Conservation (phyloP, 2,329 filamentous ascomycete genomes). For the Hymenoscyphus salicellus region DNA sequence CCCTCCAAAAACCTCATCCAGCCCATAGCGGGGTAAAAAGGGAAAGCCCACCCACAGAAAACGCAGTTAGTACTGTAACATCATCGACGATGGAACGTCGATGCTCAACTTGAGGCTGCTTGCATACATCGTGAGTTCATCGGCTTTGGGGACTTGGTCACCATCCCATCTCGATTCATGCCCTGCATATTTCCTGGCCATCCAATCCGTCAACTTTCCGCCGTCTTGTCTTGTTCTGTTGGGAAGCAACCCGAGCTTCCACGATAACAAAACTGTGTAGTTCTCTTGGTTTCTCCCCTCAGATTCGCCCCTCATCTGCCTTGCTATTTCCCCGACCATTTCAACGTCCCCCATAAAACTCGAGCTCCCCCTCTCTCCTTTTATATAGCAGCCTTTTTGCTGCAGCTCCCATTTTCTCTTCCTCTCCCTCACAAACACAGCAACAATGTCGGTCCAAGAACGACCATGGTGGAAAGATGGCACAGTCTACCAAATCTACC, state of each 20-base stretch:
- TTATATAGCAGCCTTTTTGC: background rate
- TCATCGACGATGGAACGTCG: background rate
- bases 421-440: background rate
- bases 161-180: background rate
- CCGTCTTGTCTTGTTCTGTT: background rate
- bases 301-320: background rate
- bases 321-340: background rate
- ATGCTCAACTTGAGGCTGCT: background rate
- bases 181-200: background rate
- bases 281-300: background rate
- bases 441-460: slow-evolving; percentile 15
- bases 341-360: background rate
- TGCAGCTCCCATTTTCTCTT: background rate
- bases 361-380: background rate
- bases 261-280: background rate
- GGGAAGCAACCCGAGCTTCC: background rate
- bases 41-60: too few species aligned
- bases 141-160: background rate
- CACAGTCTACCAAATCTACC: slow-evolving; percentile 58
- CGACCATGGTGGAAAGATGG: slow-evolving; percentile 55
- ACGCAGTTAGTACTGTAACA: background rate
- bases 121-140: background rate
- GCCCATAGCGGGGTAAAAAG: background rate
- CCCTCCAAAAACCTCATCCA: background rate
- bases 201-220: too few species aligned